Evolutionary conservation across 2,329 filamentous ascomycete species (phyloP).

Genomic region (Xylariales sp.): DNA sequence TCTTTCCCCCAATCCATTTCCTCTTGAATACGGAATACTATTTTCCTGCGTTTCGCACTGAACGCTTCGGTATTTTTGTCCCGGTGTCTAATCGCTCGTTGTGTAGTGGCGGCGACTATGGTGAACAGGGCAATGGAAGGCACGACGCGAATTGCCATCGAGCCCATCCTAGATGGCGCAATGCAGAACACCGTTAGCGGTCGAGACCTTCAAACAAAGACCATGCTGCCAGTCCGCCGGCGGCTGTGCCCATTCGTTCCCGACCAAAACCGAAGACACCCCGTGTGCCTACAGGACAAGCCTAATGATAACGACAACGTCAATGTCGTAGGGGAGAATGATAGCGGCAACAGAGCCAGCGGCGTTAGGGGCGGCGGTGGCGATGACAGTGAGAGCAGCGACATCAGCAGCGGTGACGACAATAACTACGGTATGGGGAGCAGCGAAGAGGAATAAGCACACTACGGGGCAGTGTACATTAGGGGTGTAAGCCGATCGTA

Average conservation of each 20-base stretch:
- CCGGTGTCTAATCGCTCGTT: constrained; percentile 2
- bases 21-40: too few relatives aligned
- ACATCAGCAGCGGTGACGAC: too few relatives aligned
- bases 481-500: too few relatives aligned
- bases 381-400: neutral
- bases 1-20: neutral
- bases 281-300: constrained; percentile 7
- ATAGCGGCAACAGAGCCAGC: too few relatives aligned
- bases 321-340: too few relatives aligned
- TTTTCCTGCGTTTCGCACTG: too few relatives aligned
- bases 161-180: constrained; percentile 29
- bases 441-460: too few relatives aligned
- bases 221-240: constrained; percentile 15
- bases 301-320: neutral
- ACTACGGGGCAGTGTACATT: too few relatives aligned
- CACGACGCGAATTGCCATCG: constrained; percentile 38
- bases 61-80: neutral
- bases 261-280: neutral
- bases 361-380: neutral
- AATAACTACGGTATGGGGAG: too few relatives aligned
- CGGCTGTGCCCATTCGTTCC: constrained; percentile 3
- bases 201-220: neutral
- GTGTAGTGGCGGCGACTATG: constrained; percentile 21
- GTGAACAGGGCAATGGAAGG: constrained; percentile 32
- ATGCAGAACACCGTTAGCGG: neutral